phyloP scores from a whole-genome alignment of 2,329 filamentous ascomycete species.

The Stagonosporopsis tanaceti region DNA sequence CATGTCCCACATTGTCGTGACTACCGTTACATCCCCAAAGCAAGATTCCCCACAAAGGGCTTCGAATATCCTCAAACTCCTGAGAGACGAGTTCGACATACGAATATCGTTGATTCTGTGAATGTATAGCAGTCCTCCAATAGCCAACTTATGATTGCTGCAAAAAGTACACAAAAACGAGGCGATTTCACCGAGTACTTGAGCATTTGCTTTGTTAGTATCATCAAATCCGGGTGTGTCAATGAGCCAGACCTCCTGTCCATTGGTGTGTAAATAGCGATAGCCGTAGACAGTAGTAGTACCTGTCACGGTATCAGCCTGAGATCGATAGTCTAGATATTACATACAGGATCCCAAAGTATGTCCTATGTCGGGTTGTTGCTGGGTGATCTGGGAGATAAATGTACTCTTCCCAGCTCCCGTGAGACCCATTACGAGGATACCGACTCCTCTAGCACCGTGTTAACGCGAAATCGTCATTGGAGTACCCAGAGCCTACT shows the following conservation, averaged over 20 bases:
- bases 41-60: constrained; percentile 54
- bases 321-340: background rate
- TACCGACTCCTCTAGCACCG: background rate
- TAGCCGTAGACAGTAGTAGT: background rate
- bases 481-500: background rate
- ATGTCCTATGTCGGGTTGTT: constrained; percentile 34
- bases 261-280: background rate
- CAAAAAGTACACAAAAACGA: constrained; percentile 48
- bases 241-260: constrained; percentile 38
- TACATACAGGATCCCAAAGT: background rate
- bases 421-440: constrained; percentile 52
- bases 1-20: constrained; percentile 54
- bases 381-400: constrained; percentile 33
- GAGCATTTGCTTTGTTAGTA: constrained; percentile 52
- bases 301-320: background rate
- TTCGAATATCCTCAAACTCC: constrained; percentile 57
- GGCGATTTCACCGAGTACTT: constrained; percentile 54
- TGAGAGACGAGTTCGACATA: constrained; percentile 50
- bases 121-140: constrained; percentile 56
- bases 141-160: constrained; percentile 42
- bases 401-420: constrained; percentile 53
- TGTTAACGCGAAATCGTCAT: background rate
- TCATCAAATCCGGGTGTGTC: constrained; percentile 61
- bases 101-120: constrained; percentile 56
- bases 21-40: constrained; percentile 53